phyloP scores from a whole-genome alignment of 179 eudicot genomes.

The Actinidia arguta region DNA sequence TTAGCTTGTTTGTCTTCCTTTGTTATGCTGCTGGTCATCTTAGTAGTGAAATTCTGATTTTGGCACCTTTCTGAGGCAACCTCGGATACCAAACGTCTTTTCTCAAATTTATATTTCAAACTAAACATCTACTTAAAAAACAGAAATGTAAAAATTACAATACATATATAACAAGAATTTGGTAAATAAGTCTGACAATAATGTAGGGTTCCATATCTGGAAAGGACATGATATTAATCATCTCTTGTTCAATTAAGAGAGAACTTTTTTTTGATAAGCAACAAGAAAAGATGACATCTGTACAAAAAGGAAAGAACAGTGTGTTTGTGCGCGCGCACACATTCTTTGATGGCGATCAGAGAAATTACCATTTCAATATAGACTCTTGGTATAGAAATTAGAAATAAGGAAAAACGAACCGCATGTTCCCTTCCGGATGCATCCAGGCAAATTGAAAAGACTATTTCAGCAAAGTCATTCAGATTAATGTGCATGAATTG shows the following conservation, averaged over 20 bases:
- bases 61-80: too few species aligned
- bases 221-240: not conserved
- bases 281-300: not conserved
- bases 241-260: not conserved
- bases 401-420: constrained; percentile 38
- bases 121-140: not conserved
- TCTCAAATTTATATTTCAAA: too few species aligned
- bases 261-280: not conserved
- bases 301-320: not conserved
- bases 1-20: too few species aligned
- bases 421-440: constrained; percentile 28
- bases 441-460: constrained; percentile 51
- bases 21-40: too few species aligned
- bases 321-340: not conserved
- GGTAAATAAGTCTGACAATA: not conserved
- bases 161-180: not conserved
- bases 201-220: not conserved
- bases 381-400: constrained; percentile 9
- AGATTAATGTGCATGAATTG: constrained; percentile 34
- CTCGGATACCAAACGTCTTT: too few species aligned
- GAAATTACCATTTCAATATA: constrained; percentile 27
- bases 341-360: not conserved
- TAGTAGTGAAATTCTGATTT: too few species aligned
- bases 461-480: constrained; percentile 68
- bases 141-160: not conserved